Percentiles rank a stretch among this genome's conserved stretches.
Evolutionary conservation across 768 basidiomycete genomes (phyloP).

Genomic region (Rhizopogon rudus): DNA sequence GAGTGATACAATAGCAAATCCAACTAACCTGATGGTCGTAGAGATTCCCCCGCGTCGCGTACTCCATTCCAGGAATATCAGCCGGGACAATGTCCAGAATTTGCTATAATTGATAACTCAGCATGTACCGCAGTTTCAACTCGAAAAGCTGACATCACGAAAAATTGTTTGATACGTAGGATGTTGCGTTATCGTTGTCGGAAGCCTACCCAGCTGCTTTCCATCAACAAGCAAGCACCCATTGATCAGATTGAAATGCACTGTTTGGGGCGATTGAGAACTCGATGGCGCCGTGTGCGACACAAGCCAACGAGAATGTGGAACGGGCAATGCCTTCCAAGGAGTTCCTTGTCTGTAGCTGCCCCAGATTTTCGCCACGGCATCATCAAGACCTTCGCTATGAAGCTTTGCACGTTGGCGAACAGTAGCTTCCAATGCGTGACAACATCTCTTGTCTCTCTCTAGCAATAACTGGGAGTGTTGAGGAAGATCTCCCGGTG

Average conservation of each 20-base stretch:
- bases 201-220: conserved; percentile 19
- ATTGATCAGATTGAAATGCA: conserved; percentile 19
- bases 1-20: neutral
- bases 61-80: conserved; percentile 23
- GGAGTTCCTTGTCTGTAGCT: conserved; percentile 17
- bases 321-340: conserved; percentile 11
- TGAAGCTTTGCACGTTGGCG: neutral
- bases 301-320: conserved; percentile 19
- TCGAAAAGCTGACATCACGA: conserved; percentile 10
- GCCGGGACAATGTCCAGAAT: conserved; percentile 17
- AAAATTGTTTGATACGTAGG: conserved; percentile 17
- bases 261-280: conserved; percentile 13
- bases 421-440: conserved; percentile 14
- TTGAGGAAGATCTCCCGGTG: conserved; percentile 1
- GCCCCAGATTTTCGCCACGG: conserved; percentile 17
- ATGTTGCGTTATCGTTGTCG: conserved; percentile 12
- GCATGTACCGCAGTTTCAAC: neutral
- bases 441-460: conserved; percentile 27
- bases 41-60: conserved; percentile 13
- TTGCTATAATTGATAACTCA: conserved; percentile 11
- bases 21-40: conserved; percentile 14
- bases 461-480: conserved; percentile 17
- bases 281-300: conserved; percentile 9
- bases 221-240: conserved; percentile 25
- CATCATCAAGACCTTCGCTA: conserved; percentile 13